Percentiles rank a stretch among this genome's conserved stretches.
These are phyloP conservation scores for Aspergillus thermomutatus DNA, from an alignment of 2,329 filamentous ascomycete species.

Conservation along the genomic window DNA sequence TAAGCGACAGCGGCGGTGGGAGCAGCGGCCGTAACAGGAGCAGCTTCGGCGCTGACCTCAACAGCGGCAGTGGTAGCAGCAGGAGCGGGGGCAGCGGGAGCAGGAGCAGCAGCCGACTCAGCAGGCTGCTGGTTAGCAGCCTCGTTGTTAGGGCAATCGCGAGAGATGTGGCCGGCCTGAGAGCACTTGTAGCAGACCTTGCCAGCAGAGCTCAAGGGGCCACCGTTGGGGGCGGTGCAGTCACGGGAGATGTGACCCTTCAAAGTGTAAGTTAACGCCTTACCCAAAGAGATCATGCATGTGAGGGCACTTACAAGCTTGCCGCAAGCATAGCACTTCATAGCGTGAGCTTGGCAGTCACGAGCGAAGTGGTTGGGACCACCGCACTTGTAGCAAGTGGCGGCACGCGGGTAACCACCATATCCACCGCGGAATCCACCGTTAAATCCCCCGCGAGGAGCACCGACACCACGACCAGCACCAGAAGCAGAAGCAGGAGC, in stretches of 20 bases:
- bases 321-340: constrained; percentile 98
- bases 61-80: constrained; percentile 28
- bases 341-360: constrained; percentile 95
- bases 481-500: constrained; percentile 62
- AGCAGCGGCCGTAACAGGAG: constrained; percentile 34
- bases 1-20: constrained; percentile 46
- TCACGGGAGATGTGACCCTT: constrained; percentile 85
- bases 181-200: constrained; percentile 99
- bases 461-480: constrained; percentile 62
- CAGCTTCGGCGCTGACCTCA: constrained; percentile 35
- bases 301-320: constrained; percentile 58
- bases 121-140: constrained; percentile 36
- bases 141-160: constrained; percentile 82
- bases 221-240: constrained; percentile 95
- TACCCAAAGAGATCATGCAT: not conserved
- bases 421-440: constrained; percentile 71
- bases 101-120: constrained; percentile 33
- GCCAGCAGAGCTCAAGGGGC: constrained; percentile 88
- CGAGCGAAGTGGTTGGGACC: constrained; percentile 97
- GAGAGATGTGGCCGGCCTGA: constrained; percentile 91
- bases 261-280: constrained; percentile 2
- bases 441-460: constrained; percentile 63
- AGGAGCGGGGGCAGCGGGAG: constrained; percentile 32
- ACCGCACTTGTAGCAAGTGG: constrained; percentile 68
- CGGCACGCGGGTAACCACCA: constrained; percentile 53